phyloP scores from a whole-genome alignment of 805 yeast species.

The Saccharomycopsis fibuligera region DNA sequence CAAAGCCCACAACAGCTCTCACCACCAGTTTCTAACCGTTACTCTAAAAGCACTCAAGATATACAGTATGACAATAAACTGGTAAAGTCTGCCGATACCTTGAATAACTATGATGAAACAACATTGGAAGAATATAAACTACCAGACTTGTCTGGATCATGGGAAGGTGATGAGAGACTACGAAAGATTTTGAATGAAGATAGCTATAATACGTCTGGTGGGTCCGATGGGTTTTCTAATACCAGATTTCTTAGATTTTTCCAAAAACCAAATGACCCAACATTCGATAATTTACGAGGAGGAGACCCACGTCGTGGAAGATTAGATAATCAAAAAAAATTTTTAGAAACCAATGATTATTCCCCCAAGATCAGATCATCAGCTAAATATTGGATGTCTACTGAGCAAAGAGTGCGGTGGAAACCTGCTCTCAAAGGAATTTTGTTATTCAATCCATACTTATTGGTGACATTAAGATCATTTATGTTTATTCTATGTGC shows the following conservation, averaged over 20 bases:
- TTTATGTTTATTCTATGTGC: conserved; percentile 52
- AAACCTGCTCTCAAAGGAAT: conserved; percentile 53
- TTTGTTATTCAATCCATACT: conserved; percentile 67
- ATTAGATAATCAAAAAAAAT: background rate
- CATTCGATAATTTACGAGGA: no score
- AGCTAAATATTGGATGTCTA: conserved; percentile 66
- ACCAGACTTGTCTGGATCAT: conserved; percentile 43
- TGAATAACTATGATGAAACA: no score
- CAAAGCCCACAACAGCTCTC: background rate
- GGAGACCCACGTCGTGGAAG: background rate
- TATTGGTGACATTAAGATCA: conserved; percentile 70
- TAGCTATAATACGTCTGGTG: background rate
- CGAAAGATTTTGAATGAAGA: conserved; percentile 42
- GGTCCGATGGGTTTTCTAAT: conserved; percentile 1
- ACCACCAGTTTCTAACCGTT: background rate
- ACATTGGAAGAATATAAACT: no score
- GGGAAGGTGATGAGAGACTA: conserved; percentile 71
- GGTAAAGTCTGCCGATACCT: no score
- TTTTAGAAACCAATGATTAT: conserved; percentile 26
- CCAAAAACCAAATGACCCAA: no score
- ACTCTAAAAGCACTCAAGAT: no score
- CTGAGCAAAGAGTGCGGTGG: conserved; percentile 56
- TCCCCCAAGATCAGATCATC: conserved; percentile 40
- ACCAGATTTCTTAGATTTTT: conserved; percentile 4
- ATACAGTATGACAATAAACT: no score